phyloP scores from a whole-genome alignment of 1,284 basidiomycete genomes.

The Anthracocystis walkeri region DNA sequence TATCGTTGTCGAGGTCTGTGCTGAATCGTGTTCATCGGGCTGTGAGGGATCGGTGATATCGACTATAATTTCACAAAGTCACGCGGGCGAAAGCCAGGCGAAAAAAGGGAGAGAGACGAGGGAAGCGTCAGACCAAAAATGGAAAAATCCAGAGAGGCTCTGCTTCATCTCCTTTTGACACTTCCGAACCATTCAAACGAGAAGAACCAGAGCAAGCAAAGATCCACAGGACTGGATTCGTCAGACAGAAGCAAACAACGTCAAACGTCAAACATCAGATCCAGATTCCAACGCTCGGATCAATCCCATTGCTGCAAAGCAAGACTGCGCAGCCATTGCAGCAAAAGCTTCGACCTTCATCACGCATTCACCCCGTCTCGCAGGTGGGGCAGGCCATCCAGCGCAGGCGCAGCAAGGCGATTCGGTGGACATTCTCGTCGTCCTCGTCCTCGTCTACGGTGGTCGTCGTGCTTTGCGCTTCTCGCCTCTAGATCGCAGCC shows the following conservation, averaged over 20 bases:
- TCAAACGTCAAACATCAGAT: neutral
- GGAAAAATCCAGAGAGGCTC: neutral
- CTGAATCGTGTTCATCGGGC: neutral
- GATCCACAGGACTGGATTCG: slow-evolving; percentile 6
- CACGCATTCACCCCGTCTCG: neutral
- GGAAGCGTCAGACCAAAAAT: no score
- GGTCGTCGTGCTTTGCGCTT: neutral
- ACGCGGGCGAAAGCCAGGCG: slow-evolving; percentile 15
- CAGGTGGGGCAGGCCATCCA: neutral
- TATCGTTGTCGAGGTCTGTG: no score
- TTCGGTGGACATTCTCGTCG: neutral
- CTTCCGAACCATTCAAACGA: slow-evolving; percentile 5
- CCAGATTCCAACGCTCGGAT: neutral
- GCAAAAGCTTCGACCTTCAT: neutral
- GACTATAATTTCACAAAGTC: slow-evolving; percentile 10
- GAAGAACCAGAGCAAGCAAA: slow-evolving; percentile 11
- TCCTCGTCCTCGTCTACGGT: slow-evolving; percentile 2
- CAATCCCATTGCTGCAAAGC: neutral
- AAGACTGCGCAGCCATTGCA: no score
- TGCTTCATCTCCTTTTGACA: neutral
- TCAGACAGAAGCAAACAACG: slow-evolving; percentile 14
- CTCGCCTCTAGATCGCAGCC: neutral
- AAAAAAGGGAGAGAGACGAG: neutral
- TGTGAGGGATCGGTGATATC: slow-evolving; percentile 20
- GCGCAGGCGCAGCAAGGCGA: neutral